phyloP scores from a whole-genome alignment of 139 green algal species.

The Chlamydomonas sphaeroides region DNA sequence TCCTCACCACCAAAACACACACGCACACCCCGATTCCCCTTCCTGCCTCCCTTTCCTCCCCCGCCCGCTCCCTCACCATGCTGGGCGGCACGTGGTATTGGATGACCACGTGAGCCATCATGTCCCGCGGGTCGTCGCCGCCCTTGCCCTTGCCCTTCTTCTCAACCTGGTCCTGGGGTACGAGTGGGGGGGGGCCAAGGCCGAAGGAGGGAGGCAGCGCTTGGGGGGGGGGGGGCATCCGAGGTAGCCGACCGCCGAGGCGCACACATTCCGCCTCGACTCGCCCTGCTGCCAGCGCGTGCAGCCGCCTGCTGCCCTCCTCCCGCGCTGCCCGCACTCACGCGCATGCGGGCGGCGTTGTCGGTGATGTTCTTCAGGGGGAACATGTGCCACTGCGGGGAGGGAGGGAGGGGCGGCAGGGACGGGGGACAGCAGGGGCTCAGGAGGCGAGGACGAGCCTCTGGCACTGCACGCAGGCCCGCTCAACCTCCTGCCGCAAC shows the following conservation, averaged over 20 bases:
- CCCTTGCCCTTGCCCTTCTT: not conserved
- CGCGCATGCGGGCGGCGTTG: not conserved
- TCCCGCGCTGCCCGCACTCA: too few relatives aligned
- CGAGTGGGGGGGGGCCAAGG: not conserved
- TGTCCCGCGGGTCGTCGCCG: constrained; percentile 12
- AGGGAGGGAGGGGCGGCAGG: too few relatives aligned
- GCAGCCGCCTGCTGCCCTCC: too few relatives aligned
- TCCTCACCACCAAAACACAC: too few relatives aligned
- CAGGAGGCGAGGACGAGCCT: too few relatives aligned
- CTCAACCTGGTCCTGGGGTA: not conserved
- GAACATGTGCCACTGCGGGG: not conserved
- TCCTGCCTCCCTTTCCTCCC: not conserved
- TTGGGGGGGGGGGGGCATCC: not conserved
- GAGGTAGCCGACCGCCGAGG: not conserved
- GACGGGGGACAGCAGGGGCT: too few relatives aligned
- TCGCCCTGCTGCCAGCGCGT: too few relatives aligned
- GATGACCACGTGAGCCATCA: not conserved
- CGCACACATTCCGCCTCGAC: too few relatives aligned
- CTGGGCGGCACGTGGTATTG: constrained; percentile 12
- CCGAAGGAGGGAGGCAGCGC: not conserved
- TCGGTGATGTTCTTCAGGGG: not conserved
- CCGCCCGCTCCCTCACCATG: too few relatives aligned
- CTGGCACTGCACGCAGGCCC: too few relatives aligned
- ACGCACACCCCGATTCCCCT: not conserved
- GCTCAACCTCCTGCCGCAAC: too few relatives aligned